Conservation (phyloP, 805 yeast species). For the Teunomyces panamensis region DNA sequence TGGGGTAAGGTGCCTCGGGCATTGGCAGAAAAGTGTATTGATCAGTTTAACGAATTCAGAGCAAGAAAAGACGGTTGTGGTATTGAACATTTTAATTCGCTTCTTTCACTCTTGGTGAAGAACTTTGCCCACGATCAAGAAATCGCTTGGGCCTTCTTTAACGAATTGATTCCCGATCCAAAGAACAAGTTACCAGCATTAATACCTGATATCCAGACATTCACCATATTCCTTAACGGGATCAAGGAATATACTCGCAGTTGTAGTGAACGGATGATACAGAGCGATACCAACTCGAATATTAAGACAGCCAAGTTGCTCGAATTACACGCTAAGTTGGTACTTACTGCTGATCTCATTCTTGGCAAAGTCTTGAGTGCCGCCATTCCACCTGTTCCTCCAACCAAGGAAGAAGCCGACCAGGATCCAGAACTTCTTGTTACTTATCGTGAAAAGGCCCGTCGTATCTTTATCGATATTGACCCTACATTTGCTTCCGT, state of each 20-base stretch:
- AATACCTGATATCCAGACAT: conserved; percentile 34
- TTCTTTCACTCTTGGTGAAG: conserved; percentile 32
- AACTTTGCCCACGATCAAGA: conserved; percentile 30
- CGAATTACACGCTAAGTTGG: conserved; percentile 26
- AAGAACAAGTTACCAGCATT: conserved; percentile 12
- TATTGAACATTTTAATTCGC: conserved; percentile 36
- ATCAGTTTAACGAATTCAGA: conserved; percentile 19
- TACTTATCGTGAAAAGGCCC: conserved; percentile 15
- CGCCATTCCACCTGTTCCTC: conserved; percentile 36
- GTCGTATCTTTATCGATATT: conserved; percentile 22
- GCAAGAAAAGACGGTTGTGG: conserved; percentile 11
- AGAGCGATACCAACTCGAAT: conserved; percentile 12
- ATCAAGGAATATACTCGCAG: conserved; percentile 17
- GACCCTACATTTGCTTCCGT: conserved; percentile 31
- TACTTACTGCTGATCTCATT: conserved; percentile 25
- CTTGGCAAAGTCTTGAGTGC: conserved; percentile 22
- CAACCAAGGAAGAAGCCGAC: conserved; percentile 24
- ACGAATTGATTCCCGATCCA: conserved; percentile 20
- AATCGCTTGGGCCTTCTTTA: conserved; percentile 38
- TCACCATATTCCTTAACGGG: conserved; percentile 39
- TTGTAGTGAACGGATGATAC: conserved; percentile 14
- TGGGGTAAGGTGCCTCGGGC: conserved; percentile 30
- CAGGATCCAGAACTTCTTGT: conserved; percentile 17
- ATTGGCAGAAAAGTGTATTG: conserved; percentile 18
- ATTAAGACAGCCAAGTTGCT: conserved; percentile 22